Evolutionary conservation across 1,139 yeast genomes (phyloP).

Genomic region (Lodderomyces oxycetoniae): DNA sequence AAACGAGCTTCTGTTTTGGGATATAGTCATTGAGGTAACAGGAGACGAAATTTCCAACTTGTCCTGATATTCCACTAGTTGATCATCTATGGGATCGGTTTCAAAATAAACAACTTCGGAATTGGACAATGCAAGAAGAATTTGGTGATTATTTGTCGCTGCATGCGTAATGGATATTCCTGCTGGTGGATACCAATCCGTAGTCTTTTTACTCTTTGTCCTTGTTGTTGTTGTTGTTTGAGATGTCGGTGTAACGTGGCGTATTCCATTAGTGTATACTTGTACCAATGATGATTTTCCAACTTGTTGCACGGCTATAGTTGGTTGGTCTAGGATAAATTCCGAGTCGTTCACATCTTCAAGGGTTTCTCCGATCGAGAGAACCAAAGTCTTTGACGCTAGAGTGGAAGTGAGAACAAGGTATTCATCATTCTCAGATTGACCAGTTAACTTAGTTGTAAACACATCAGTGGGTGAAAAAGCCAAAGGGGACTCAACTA

Average conservation of each 20-base stretch:
- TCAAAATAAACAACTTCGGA: slow-evolving; percentile 81
- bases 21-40: slow-evolving; percentile 34
- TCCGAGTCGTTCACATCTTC: slow-evolving; percentile 72
- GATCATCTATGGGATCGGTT: slow-evolving; percentile 55
- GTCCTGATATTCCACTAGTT: slow-evolving; percentile 66
- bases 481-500: slow-evolving; percentile 74
- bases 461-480: slow-evolving; percentile 54
- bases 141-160: slow-evolving; percentile 61
- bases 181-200: slow-evolving; percentile 84
- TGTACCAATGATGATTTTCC: slow-evolving; percentile 67
- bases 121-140: slow-evolving; percentile 67
- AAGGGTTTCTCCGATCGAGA: slow-evolving; percentile 74
- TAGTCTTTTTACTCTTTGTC: slow-evolving; percentile 19
- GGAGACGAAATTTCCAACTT: slow-evolving; percentile 50
- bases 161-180: slow-evolving; percentile 63
- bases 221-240: too few species aligned
- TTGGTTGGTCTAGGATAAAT: slow-evolving; percentile 50
- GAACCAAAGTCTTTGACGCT: slow-evolving; percentile 56
- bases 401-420: slow-evolving; percentile 63
- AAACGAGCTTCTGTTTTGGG: slow-evolving; percentile 45
- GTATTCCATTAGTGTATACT: slow-evolving; percentile 67
- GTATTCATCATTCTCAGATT: slow-evolving; percentile 54
- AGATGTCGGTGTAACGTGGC: slow-evolving; percentile 46
- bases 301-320: slow-evolving; percentile 67
- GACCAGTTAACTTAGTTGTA: slow-evolving; percentile 47